phyloP scores from a whole-genome alignment of 495 filamentous ascomycete species.

The Penicillium herquei region DNA sequence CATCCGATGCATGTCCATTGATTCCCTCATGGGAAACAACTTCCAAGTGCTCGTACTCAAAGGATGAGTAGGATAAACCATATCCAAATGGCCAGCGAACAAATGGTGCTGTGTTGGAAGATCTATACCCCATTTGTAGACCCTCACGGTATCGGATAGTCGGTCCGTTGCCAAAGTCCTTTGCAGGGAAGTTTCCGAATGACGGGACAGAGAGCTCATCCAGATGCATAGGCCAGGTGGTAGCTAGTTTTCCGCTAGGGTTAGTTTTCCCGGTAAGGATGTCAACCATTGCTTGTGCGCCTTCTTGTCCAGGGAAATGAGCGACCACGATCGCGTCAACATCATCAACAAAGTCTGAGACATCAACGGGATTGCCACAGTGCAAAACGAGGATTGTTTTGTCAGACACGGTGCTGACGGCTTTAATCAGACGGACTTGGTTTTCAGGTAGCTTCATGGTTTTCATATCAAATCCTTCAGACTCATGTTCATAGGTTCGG shows the following conservation, averaged over 20 bases:
- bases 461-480: neutral
- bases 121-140: conserved; percentile 27
- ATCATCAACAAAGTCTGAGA: conserved; percentile 35
- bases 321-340: conserved; percentile 36
- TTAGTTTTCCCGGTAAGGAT: conserved; percentile 43
- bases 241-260: conserved; percentile 41
- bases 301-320: conserved; percentile 43
- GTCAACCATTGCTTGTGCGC: conserved; percentile 48
- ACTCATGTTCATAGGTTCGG: neutral
- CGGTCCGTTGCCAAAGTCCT: conserved; percentile 3
- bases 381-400: conserved; percentile 42
- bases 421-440: conserved; percentile 31
- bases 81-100: conserved; percentile 35
- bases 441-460: conserved; percentile 22
- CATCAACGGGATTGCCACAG: conserved; percentile 41
- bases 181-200: conserved; percentile 18
- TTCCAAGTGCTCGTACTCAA: conserved; percentile 17
- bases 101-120: conserved; percentile 27
- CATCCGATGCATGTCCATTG: neutral
- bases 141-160: conserved; percentile 21
- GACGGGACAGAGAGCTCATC: conserved; percentile 42
- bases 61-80: conserved; percentile 38
- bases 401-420: conserved; percentile 35
- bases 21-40: neutral
- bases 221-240: conserved; percentile 34